phyloP scores from a whole-genome alignment of 2,329 filamentous ascomycete species.

The Paraphaeosphaeria minitans region DNA sequence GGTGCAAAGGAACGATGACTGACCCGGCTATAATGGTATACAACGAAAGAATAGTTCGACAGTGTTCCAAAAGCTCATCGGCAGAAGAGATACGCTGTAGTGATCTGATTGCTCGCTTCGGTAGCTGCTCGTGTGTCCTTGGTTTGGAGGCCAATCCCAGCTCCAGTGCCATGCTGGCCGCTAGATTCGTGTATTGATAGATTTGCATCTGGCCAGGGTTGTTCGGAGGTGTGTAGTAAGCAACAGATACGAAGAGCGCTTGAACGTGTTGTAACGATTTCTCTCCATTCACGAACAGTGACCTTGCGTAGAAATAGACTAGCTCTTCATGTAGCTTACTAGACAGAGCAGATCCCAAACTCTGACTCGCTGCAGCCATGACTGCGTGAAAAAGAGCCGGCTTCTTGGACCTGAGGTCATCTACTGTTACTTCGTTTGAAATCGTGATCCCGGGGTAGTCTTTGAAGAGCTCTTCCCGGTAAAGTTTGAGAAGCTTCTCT shows the following conservation, averaged over 20 bases:
- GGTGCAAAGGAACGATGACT: neutral
- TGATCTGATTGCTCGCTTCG: constrained; percentile 38
- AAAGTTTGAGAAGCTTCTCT: constrained; percentile 36
- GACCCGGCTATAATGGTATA: constrained; percentile 41
- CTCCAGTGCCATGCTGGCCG: constrained; percentile 44
- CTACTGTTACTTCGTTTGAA: constrained; percentile 37
- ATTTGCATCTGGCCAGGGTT: constrained; percentile 40
- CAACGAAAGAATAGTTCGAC: constrained; percentile 38
- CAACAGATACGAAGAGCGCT: constrained; percentile 41
- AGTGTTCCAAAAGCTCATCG: constrained; percentile 43
- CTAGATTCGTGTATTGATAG: constrained; percentile 44
- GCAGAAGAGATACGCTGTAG: constrained; percentile 42
- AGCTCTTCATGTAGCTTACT: constrained; percentile 43
- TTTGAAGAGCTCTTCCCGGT: constrained; percentile 35
- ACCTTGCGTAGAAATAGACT: constrained; percentile 39
- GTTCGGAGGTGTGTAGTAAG: constrained; percentile 42
- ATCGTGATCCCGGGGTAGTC: constrained; percentile 40
- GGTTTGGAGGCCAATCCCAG: constrained; percentile 45
- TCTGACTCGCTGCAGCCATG: constrained; percentile 45
- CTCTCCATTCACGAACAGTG: constrained; percentile 44
- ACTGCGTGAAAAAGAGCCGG: constrained; percentile 44
- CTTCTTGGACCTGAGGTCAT: constrained; percentile 36
- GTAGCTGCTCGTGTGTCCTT: constrained; percentile 45
- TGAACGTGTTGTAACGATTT: constrained; percentile 45
- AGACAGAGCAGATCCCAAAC: constrained; percentile 37